Percentiles rank a stretch among this genome's conserved stretches.
phyloP scores from a whole-genome alignment of 176 grass and related monocot genomes.

The Rhipidocladum racemiflorum region DNA sequence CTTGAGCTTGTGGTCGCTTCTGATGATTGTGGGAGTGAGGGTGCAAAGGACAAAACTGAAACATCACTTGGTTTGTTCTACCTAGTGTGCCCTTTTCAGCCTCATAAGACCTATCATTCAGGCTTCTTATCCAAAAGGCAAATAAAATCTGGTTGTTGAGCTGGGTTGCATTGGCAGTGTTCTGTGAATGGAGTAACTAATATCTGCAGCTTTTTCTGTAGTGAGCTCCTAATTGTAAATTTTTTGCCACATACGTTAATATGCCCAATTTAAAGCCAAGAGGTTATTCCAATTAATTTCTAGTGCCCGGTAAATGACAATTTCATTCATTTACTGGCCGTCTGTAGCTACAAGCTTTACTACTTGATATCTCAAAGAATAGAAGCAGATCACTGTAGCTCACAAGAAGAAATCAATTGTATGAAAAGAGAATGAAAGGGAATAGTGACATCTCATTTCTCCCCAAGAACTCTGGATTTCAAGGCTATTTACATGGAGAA shows the following conservation, averaged over 20 bases:
- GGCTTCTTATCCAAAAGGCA: constrained; percentile 26
- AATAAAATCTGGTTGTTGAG: neutral
- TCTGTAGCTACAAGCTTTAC: neutral
- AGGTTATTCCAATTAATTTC: neutral
- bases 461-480: neutral
- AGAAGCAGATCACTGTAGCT: neutral
- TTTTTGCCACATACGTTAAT: neutral
- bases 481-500: neutral
- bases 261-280: neutral
- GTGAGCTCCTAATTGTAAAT: neutral
- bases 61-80: constrained; percentile 20
- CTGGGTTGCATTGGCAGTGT: neutral
- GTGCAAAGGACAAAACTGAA: constrained; percentile 12
- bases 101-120: constrained; percentile 5
- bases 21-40: neutral
- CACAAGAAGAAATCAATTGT: neutral
- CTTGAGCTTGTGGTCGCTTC: constrained; percentile 6
- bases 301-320: neutral
- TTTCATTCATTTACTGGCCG: neutral
- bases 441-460: neutral
- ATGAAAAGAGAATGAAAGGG: neutral
- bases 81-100: constrained; percentile 7
- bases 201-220: neutral
- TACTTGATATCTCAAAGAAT: neutral
- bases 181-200: neutral